These are phyloP conservation scores for Acacia acuminata DNA, from an alignment of 306 rosid genomes.

Conservation along the genomic window DNA sequence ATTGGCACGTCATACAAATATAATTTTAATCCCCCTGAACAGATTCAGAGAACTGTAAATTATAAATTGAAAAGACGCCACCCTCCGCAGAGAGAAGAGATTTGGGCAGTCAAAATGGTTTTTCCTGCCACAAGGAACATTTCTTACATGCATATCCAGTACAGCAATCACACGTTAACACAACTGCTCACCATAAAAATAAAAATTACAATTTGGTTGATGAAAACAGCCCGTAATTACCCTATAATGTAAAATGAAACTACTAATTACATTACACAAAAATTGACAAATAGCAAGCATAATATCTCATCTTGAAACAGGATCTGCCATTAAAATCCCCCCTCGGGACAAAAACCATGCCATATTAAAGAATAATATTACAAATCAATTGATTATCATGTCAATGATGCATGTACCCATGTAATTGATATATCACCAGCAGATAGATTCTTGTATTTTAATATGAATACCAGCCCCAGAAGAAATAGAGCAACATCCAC, in stretches of 20 bases:
- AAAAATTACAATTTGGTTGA: neutral
- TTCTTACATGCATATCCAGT: neutral
- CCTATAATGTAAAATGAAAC: conserved; percentile 23
- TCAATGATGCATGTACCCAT: conserved; percentile 18
- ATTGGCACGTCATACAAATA: neutral
- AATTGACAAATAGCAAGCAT: conserved; percentile 17
- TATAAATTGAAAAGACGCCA: too few relatives aligned
- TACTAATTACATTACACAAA: conserved; percentile 42
- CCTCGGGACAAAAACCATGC: conserved; percentile 19
- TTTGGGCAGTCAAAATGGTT: neutral
- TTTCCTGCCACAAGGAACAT: neutral
- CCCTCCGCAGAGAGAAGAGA: too few relatives aligned
- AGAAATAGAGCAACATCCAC: conserved; percentile 13
- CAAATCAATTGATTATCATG: conserved; percentile 35
- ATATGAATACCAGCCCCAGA: conserved; percentile 36
- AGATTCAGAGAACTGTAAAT: neutral
- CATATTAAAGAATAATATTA: conserved; percentile 37
- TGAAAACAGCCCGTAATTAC: conserved; percentile 3
- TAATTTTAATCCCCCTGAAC: neutral
- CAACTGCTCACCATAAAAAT: neutral
- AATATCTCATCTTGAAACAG: conserved; percentile 22
- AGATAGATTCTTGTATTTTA: conserved; percentile 20
- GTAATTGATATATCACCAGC: conserved; percentile 9
- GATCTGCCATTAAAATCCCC: conserved; percentile 23
- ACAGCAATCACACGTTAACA: neutral